Conservation (phyloP, 495 filamentous ascomycete genomes). For the Trichoderma asperelloides region DNA sequence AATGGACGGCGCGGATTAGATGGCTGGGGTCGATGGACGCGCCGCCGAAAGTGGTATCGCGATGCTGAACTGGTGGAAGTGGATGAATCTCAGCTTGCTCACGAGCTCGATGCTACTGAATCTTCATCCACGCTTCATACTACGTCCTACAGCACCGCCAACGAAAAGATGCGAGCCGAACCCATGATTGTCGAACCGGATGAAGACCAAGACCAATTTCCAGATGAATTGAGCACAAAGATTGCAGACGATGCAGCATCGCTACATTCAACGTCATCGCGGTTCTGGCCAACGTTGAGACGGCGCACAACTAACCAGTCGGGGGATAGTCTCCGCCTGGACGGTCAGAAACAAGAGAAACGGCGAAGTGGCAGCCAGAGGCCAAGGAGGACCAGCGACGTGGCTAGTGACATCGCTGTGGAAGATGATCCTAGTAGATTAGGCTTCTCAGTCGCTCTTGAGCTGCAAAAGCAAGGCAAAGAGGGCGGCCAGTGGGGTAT, state of each 20-base stretch:
- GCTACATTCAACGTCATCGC: conserved; percentile 13
- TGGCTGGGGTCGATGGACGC: conserved; percentile 91
- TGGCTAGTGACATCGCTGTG: conserved; percentile 22
- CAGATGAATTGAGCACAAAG: background rate
- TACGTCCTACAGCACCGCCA: conserved; percentile 17
- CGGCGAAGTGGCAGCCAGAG: conserved; percentile 11
- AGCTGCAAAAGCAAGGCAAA: conserved; percentile 38
- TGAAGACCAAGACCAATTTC: background rate
- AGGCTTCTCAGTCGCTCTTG: conserved; percentile 22
- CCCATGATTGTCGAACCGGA: background rate
- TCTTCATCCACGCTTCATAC: conserved; percentile 9
- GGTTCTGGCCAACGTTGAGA: conserved; percentile 4
- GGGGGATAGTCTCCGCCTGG: conserved; percentile 1
- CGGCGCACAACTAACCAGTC: conserved; percentile 10
- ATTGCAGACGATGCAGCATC: conserved; percentile 17
- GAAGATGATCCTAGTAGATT: conserved; percentile 20
- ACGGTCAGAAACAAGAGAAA: conserved; percentile 13
- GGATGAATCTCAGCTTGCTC: conserved; percentile 25
- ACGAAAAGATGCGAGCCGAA: conserved; percentile 8
- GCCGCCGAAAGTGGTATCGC: conserved; percentile 89
- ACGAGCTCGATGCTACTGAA: conserved; percentile 9
- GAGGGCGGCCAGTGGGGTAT: conserved; percentile 40
- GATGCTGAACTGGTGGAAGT: conserved; percentile 91
- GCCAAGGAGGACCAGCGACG: conserved; percentile 22
- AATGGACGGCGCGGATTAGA: conserved; percentile 82